These are phyloP conservation scores for Euphorbia tirucalli DNA, from an alignment of 345 rosid genomes.

Conservation along the genomic window DNA sequence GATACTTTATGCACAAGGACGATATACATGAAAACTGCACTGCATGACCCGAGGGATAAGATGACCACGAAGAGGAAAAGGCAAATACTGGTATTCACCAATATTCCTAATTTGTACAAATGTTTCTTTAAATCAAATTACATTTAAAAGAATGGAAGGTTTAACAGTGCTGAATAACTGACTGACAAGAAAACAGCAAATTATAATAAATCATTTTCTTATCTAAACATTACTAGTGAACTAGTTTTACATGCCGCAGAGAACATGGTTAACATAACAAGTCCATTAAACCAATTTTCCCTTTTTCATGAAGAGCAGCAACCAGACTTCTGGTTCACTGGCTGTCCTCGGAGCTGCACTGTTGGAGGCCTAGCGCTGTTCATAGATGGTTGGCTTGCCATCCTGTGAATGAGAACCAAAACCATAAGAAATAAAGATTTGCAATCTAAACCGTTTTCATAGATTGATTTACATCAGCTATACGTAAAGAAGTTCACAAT, in stretches of 20 bases:
- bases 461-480: neutral
- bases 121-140: slow-evolving; percentile 35
- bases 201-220: slow-evolving; percentile 28
- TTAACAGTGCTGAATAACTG: slow-evolving; percentile 22
- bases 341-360: slow-evolving; percentile 72
- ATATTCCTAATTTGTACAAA: slow-evolving; percentile 56
- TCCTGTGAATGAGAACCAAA: slow-evolving; percentile 30
- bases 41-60: neutral
- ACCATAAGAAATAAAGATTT: neutral
- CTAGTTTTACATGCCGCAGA: slow-evolving; percentile 48
- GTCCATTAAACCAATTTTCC: slow-evolving; percentile 5
- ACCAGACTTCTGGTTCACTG: slow-evolving; percentile 59
- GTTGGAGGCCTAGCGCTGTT: slow-evolving; percentile 63
- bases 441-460: neutral
- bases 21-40: no score
- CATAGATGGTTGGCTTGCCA: slow-evolving; percentile 78
- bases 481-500: neutral
- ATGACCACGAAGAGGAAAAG: slow-evolving; percentile 10
- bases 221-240: slow-evolving; percentile 28
- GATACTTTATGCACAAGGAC: no score
- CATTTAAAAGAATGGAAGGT: slow-evolving; percentile 51
- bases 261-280: slow-evolving; percentile 24
- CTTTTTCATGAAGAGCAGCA: slow-evolving; percentile 61
- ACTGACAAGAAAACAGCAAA: slow-evolving; percentile 24
- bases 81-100: slow-evolving; percentile 32